Base-by-base conservation (phyloP, 306 rosid species). In the Leucaena leucocephala region DNA sequence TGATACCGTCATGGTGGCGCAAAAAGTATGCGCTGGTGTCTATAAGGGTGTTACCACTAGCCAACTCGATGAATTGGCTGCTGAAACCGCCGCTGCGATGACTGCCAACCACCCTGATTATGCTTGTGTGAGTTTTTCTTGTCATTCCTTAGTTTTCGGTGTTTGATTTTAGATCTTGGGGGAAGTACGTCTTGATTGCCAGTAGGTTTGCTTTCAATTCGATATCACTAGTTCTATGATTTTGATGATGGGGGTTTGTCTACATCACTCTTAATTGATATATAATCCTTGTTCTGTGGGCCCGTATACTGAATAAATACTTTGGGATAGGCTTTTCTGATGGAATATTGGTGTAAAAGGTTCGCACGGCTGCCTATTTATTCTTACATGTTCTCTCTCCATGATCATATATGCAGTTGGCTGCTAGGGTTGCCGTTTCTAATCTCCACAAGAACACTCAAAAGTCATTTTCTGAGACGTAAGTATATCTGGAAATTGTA, bases 81-180 rank as follows among this genome's bases (percentile, higher is more conserved):
- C 99, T 2, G 99, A 95, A 88, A 95, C 98, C 0, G 97, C 99
- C 14, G 98, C 98, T 0, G 97, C 97, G 6, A 74, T 95, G 98
- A 95, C 98, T 1, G 89, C 99, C 0, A 93, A 85, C 64, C 99
- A 91, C 63, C 98, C 98, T 5, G 99, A 95, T 68, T 95, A 95
- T 33, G 99, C 99, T 3, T 90, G 88, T 2, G 98, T 95, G 33
- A 82, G 95, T 87, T 46, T 34, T 70, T 15, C 13, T 27, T 12
- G 4, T 27, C 43, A 4, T 34, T 19, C 2, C 15, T 46, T 38
- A 3, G 58, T 11, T 70, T 48, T 27, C 0, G 8, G 59, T 11
- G 42, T 46, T 69, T 46, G 42, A 39, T 49, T 46, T 48, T 71
- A 35, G 33, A 48, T 48, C 59, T 50, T 9, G 3, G 55, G 34